Evolutionary conservation across 2,329 filamentous ascomycete species (phyloP), one percentile per base, ranked within the genome.

Genomic region (Nectriaceae sp.): DNA sequence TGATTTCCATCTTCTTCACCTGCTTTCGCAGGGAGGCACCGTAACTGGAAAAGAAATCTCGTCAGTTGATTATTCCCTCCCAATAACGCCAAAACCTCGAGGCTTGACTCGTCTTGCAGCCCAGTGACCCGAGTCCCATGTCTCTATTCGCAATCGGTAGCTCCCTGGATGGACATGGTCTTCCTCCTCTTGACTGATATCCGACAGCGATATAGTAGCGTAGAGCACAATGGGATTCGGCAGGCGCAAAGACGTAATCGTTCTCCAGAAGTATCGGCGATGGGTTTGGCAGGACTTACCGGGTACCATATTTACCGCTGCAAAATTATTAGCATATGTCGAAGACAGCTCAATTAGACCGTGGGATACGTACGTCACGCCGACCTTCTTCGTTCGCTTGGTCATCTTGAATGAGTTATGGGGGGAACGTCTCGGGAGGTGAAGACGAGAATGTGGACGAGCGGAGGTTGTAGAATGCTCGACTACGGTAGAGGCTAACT

Each of bases 11-110:
- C 89, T 97, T 97, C 90, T 97, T 97, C 73, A 75, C 72, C 68
- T 75, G 92, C 86, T 97, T 97, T 80, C 92, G 90, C 79, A 97
- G 90, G 71, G 94, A 97, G 75, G 94, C 93, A 92, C 93, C 94
- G 79, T 96, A 96, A 85, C 90, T 93, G 66, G 54, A 56, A n/a
- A 35, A 21, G 19, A 21, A 36, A 36, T n/a, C 11, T 26, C 21
- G 52, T 66, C 60, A 69, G 68, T 65, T 59, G 52, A 40, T 21
- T 41, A 44, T 21, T 24, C 37, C n/a, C 33, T 36, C 49, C 40
- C n/a, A 31, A 22, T n/a, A 21, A 36, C 50, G 38, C 43, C 50
- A 35, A 41, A 36, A 33, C 35, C 31, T 21, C 38, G 42, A 43
- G 35, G 48, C 20, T 41, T 49, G 29, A n/a, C n/a, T n/a, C n/a